Conservation (phyloP, 768 basidiomycete species). For the Filobasidium floriforme region DNA sequence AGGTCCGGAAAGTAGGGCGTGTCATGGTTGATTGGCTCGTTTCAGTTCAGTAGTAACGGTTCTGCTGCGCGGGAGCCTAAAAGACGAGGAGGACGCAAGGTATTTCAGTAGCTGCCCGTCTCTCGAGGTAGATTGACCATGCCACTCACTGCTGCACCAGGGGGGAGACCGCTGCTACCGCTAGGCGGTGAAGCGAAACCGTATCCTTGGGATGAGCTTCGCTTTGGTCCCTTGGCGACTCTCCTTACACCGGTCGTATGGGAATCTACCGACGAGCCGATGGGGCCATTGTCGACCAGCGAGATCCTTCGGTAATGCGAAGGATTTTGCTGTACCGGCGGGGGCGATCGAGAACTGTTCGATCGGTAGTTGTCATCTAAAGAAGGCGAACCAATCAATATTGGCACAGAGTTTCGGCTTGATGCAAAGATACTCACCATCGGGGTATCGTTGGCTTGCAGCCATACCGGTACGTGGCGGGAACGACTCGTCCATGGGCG, state of each 20-base stretch:
- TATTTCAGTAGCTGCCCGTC: no score
- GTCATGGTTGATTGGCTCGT: no score
- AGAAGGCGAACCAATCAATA: constrained; percentile 13
- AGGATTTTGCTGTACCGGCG: constrained; percentile 21
- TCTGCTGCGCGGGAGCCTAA: no score
- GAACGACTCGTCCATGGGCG: constrained; percentile 22
- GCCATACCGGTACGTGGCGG: constrained; percentile 29
- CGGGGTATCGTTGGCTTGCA: constrained; percentile 42
- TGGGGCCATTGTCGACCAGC: constrained; percentile 66
- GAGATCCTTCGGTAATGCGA: constrained; percentile 63
- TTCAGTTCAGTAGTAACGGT: no score
- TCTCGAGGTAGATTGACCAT: no score
- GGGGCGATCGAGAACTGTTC: constrained; percentile 12
- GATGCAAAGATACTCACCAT: constrained; percentile 44
- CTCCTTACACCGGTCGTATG: constrained; percentile 64
- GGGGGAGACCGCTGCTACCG: constrained; percentile 30
- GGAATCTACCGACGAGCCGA: constrained; percentile 59
- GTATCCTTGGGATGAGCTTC: constrained; percentile 22
- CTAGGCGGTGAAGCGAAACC: constrained; percentile 27
- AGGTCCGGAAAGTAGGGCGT: no score
- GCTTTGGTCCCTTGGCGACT: constrained; percentile 33
- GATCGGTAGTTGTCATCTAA: constrained; percentile 6
- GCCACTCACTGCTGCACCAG: constrained; percentile 30
- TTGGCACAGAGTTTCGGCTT: constrained; percentile 27
- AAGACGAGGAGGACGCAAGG: no score